Evolutionary conservation across 352 stramenopile species (phyloP), one percentile per base, ranked within the genome.

Genomic region (Thalassiosira oceanica): DNA sequence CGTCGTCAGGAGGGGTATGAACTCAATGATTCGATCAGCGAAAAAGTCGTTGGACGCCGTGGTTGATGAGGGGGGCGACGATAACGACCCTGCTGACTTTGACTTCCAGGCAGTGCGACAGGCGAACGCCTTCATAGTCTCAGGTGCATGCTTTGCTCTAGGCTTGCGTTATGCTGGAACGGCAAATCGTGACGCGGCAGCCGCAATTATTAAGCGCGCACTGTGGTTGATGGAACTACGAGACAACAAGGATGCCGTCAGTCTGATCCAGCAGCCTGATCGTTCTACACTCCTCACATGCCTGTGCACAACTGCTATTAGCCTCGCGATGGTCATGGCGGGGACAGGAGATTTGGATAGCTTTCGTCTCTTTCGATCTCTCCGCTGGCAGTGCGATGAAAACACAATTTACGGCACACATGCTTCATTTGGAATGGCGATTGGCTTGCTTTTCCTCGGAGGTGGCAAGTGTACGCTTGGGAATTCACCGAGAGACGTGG

Each of bases 391-490:
- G 52, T 85, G 79, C 39, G 89, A 93, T 43, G 78, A 91, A 33
- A 52, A 65, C 44, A 89, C 97, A 28, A 94, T 88, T 7, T 98
- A 98, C 56, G 96, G 96, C 4, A 96, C 93, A 28, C 95, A 99
- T 80, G 97, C 98, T 93, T 87, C 91, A 10, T 86, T 96, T 41
- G 94, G 88, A 35, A 93, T 95, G 78, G 92, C 95, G 18, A 97
- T 98, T 23, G 96, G 96, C 0, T 77, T 99, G 46, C 82, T 99
- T 3, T 99, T 99, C 57, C 61, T 99, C 2, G 95, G 95, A 21
- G 94, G 94, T 29, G 96, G 96, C 0, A 93, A 92, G 48, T 91
- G 87, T 11, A 98, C 95, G 0, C 74, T 99, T 7, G 86, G 79
- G 5, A 72, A 81, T 28, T 78, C 83, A 33, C 83, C 89, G 16